Evolutionary conservation across 2,329 filamentous ascomycete genomes (phyloP).

Genomic region (Cladosporium austrohemisphaericum): DNA sequence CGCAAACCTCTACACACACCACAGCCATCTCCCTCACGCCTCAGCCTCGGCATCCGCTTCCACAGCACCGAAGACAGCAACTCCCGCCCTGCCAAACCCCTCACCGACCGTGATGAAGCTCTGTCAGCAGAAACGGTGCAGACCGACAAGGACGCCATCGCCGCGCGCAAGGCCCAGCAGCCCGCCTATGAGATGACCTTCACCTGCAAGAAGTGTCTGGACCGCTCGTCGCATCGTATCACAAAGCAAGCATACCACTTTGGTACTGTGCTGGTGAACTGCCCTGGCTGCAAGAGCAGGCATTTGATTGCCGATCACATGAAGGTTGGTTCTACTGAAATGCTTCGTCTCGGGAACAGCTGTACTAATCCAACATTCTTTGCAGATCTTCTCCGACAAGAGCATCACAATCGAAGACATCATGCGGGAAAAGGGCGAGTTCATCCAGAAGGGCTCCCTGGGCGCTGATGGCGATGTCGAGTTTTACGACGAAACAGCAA

Average conservation of each 20-base stretch:
- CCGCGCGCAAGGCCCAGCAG: constrained; percentile 41
- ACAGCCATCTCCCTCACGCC: constrained; percentile 16
- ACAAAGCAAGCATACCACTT: constrained; percentile 94
- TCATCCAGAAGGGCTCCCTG: constrained; percentile 67
- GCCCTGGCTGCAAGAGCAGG: constrained; percentile 77
- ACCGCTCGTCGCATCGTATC: constrained; percentile 77
- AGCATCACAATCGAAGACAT: constrained; percentile 72
- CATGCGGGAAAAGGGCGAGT: constrained; percentile 68
- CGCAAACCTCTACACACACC: constrained; percentile 15
- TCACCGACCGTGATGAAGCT: constrained; percentile 30
- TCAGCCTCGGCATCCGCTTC: constrained; percentile 7
- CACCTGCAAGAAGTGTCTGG: constrained; percentile 75
- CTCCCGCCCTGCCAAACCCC: constrained; percentile 18
- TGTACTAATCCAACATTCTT: constrained; percentile 15
- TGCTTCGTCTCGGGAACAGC: no score
- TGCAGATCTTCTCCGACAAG: constrained; percentile 68
- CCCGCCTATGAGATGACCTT: constrained; percentile 86
- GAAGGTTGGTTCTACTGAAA: constrained; percentile 43
- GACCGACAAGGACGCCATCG: constrained; percentile 32
- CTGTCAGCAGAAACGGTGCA: constrained; percentile 18
- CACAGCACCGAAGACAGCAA: constrained; percentile 16
- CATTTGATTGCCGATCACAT: constrained; percentile 93
- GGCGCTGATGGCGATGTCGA: constrained; percentile 82
- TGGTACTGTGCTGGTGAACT: constrained; percentile 84
- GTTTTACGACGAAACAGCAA: constrained; percentile 69